phyloP scores from a whole-genome alignment of 768 basidiomycete species.

The Postia placenta region DNA sequence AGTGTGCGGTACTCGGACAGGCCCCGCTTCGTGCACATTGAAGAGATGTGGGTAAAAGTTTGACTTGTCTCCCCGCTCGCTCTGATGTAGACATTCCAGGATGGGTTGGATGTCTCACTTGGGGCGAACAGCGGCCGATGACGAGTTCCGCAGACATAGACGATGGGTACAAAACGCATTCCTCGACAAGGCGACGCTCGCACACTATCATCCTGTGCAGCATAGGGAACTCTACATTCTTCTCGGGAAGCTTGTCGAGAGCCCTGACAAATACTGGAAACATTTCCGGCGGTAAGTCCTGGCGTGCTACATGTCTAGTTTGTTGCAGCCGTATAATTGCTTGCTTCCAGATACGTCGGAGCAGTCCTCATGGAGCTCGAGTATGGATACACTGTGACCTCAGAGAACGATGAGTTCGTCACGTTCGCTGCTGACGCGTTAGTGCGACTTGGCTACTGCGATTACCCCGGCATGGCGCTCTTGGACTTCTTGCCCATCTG shows the following conservation, averaged over 20 bases:
- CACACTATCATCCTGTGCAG: neutral
- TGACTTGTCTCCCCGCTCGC: neutral
- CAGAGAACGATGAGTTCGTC: conserved; percentile 10
- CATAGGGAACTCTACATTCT: neutral
- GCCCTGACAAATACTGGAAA: neutral
- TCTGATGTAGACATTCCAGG: neutral
- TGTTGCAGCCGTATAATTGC: neutral
- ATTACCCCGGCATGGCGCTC: conserved; percentile 3
- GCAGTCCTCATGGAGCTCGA: conserved; percentile 26
- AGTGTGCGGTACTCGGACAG: conserved; percentile 32
- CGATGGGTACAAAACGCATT: neutral
- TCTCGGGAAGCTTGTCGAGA: neutral
- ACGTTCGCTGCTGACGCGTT: conserved; percentile 7
- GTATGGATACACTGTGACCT: conserved; percentile 5
- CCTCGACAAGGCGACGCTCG: conserved; percentile 10
- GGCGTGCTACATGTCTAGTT: neutral
- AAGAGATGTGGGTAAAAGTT: conserved; percentile 9
- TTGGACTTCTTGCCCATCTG: conserved; percentile 28
- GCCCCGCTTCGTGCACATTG: conserved; percentile 23
- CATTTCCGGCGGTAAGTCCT: neutral
- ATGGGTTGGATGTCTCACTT: neutral
- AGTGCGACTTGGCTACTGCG: conserved; percentile 1
- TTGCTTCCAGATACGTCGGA: conserved; percentile 26
- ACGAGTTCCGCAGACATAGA: neutral
- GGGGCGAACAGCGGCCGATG: conserved; percentile 9